Conservation (phyloP, 192 early-diverging fungal species). For the Coemansia sp. region DNA sequence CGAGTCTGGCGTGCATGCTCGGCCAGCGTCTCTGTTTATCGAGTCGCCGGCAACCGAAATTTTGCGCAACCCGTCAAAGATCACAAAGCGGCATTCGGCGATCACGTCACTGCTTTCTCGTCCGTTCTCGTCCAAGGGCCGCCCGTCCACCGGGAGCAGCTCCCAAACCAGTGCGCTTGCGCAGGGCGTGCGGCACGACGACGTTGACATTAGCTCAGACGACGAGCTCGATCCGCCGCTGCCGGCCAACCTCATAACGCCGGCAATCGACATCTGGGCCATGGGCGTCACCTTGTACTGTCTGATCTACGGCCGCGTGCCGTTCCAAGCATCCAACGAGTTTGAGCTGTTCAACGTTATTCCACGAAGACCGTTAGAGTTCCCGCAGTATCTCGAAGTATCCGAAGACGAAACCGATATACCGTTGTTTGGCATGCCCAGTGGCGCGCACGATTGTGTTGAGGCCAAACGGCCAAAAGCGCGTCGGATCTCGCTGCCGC, state of each 20-base stretch:
- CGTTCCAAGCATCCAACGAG: slow-evolving; percentile 92
- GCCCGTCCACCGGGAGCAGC: slow-evolving; percentile 20
- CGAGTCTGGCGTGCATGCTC: background rate
- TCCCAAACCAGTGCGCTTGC: slow-evolving; percentile 10
- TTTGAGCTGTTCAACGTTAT: slow-evolving; percentile 96
- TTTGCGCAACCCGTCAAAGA: slow-evolving; percentile 9
- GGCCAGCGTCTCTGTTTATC: slow-evolving; percentile 33
- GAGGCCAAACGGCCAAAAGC: background rate
- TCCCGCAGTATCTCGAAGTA: slow-evolving; percentile 41
- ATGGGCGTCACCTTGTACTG: slow-evolving; percentile 96
- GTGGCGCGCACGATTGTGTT: slow-evolving; percentile 14
- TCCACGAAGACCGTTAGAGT: slow-evolving; percentile 65
- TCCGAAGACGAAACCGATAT: slow-evolving; percentile 10
- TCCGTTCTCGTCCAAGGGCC: slow-evolving; percentile 42
- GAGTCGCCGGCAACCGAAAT: slow-evolving; percentile 14
- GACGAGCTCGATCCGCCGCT: slow-evolving; percentile 30
- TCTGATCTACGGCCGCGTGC: slow-evolving; percentile 86
- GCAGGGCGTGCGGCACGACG: slow-evolving; percentile 8
- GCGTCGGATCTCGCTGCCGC: slow-evolving; percentile 23
- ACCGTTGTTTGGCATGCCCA: slow-evolving; percentile 3
- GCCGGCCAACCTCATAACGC: slow-evolving; percentile 63
- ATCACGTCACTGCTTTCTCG: slow-evolving; percentile 43
- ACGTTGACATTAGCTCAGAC: slow-evolving; percentile 10
- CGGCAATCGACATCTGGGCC: slow-evolving; percentile 97
- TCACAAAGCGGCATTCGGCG: slow-evolving; percentile 47